Conservation (phyloP, 1,139 yeast genomes). For the Taiozyma onychis region DNA sequence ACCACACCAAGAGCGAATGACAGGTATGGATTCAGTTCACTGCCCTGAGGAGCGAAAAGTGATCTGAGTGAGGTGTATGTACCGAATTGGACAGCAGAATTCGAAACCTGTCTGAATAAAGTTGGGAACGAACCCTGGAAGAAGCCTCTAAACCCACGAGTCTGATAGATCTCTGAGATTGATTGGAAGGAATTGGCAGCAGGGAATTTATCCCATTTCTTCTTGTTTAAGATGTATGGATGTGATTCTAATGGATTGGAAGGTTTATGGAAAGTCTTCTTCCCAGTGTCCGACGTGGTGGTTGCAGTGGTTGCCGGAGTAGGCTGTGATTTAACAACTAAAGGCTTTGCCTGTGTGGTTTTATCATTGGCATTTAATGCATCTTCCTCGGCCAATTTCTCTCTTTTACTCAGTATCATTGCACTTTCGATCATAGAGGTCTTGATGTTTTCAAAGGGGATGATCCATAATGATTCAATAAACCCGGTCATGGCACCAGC, state of each 20-base stretch:
- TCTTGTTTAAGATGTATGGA: conserved; percentile 24
- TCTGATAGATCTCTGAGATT: conserved; percentile 57
- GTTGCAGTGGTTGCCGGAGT: not conserved
- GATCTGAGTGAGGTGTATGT: conserved; percentile 77
- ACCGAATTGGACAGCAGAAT: conserved; percentile 79
- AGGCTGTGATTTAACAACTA: not conserved
- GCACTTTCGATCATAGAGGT: conserved; percentile 72
- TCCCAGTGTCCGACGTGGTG: not conserved
- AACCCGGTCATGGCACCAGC: conserved; percentile 88
- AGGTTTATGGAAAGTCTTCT: conserved; percentile 21
- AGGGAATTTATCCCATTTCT: conserved; percentile 46
- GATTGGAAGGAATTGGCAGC: conserved; percentile 49
- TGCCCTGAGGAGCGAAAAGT: conserved; percentile 46
- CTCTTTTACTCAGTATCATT: conserved; percentile 13
- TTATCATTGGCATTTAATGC: not conserved
- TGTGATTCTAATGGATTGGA: conserved; percentile 12
- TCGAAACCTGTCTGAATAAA: conserved; percentile 67
- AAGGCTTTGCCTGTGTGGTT: not conserved
- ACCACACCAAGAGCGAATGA: conserved; percentile 53
- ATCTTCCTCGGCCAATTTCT: conserved; percentile 5
- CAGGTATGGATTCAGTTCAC: conserved; percentile 34
- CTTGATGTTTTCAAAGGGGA: conserved; percentile 89
- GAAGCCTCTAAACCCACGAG: conserved; percentile 77
- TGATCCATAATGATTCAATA: conserved; percentile 73
- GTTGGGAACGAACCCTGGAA: conserved; percentile 82